A percentile compares a stretch with the other conserved stretches of the same genome.
phyloP scores from a whole-genome alignment of 2,329 filamentous ascomycete genomes.

The Hypoxylon sp. region DNA sequence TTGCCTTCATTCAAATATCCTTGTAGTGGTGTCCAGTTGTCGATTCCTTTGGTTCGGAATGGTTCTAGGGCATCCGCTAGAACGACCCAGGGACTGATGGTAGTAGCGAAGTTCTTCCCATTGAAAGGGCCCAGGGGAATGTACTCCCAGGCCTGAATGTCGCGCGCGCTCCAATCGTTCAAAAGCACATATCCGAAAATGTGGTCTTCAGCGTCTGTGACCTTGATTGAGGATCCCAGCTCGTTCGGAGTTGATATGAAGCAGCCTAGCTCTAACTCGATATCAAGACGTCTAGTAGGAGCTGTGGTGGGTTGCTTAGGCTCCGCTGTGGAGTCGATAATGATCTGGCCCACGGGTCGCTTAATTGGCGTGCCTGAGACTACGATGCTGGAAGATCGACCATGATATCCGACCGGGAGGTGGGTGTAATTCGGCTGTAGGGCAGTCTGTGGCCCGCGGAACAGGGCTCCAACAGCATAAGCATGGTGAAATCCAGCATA shows the following conservation, averaged over 20 bases:
- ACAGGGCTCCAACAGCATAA: conserved; percentile 76
- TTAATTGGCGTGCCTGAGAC: conserved; percentile 80
- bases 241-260: conserved; percentile 77
- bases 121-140: conserved; percentile 87
- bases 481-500: conserved; percentile 87
- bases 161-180: conserved; percentile 90
- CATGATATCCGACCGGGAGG: conserved; percentile 86
- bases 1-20: conserved; percentile 71
- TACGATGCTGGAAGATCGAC: conserved; percentile 81
- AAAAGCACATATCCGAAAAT: conserved; percentile 86
- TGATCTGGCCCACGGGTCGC: conserved; percentile 82
- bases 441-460: conserved; percentile 79
- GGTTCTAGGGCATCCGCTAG: conserved; percentile 81
- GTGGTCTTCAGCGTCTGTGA: conserved; percentile 76
- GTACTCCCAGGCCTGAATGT: conserved; percentile 89
- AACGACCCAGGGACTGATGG: conserved; percentile 85
- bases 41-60: conserved; percentile 55
- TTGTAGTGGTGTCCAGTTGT: conserved; percentile 56
- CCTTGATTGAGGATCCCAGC: conserved; percentile 74
- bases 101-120: conserved; percentile 85
- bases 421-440: conserved; percentile 87
- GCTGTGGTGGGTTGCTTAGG: conserved; percentile 75
- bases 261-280: conserved; percentile 85
- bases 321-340: conserved; percentile 73
- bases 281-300: conserved; percentile 77